Base-by-base conservation (phyloP, 2,329 filamentous ascomycete genomes). In the Domatiomyces globalis region DNA sequence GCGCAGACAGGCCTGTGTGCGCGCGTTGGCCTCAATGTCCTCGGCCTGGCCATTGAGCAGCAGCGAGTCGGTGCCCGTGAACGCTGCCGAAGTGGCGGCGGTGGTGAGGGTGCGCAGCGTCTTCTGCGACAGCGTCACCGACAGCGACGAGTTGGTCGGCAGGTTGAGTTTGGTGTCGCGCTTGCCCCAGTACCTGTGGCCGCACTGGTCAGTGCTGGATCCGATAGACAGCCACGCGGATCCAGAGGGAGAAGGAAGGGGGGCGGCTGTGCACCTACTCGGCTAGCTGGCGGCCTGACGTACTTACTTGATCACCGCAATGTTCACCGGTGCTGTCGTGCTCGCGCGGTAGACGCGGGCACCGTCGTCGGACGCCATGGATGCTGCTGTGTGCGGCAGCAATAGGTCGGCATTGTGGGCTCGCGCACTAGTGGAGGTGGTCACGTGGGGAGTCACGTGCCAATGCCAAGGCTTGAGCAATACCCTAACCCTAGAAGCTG, bases 61-160 rank as follows among this genome's bases (percentile, higher is more conserved):
- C 48, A 98, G 82, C 57, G 77, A 80, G 68, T 95, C 78, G 7
- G 58, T 54, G 4, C 60, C 75, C 63, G 73, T 71, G 74, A 84
- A 95, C 55, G 75, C 68, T 55, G 80, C 69, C 49, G 87, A 92
- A 77, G 87, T 94, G 45, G 89, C 88, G 57, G 92, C 92, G 50
- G 94, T 96, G 46, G 92, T 98, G 67, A 95, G 84, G 52, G 92
- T 95, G 66, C 89, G 87, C 57, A 98, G 81, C 65, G 95, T 90
- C 67, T 80, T 77, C 72, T 98, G 92, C 48, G 88, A 92, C 63
- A 98, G 85, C 51, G 92, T 98, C 53, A 98, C 90, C 57, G 87
- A 95, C 65, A 98, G 82, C 59, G 92, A 98, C 58, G 87, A 94
- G 75, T 98, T 98, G 66, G 92, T 96, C 36, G 92, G 92, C 51